phyloP scores from a whole-genome alignment of 2,329 filamentous ascomycete genomes.

The Fusarium praegraminearum region DNA sequence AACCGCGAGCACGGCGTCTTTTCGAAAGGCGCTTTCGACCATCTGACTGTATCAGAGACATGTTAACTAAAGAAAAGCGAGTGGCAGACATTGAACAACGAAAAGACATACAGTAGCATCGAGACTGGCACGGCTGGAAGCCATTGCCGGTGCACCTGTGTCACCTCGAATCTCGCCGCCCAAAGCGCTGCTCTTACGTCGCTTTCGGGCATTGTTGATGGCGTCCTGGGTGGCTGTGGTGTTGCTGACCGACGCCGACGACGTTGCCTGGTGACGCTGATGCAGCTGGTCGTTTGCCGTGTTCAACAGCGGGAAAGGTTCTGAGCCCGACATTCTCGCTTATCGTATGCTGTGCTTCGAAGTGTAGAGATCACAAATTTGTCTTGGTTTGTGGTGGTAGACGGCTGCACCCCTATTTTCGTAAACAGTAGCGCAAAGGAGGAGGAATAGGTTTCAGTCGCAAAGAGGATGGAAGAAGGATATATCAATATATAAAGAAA shows the following conservation, averaged over 20 bases:
- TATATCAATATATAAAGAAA: slow-evolving; percentile 5
- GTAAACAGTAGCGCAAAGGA: neutral
- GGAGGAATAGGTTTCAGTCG: neutral
- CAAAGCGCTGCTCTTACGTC: slow-evolving; percentile 68
- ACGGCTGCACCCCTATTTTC: slow-evolving; percentile 36
- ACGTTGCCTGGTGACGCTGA: slow-evolving; percentile 49
- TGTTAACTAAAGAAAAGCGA: slow-evolving; percentile 21
- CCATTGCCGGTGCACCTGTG: slow-evolving; percentile 66
- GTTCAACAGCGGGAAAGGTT: slow-evolving; percentile 69
- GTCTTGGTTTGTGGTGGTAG: slow-evolving; percentile 14
- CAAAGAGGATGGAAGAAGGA: neutral
- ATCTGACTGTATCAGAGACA: slow-evolving; percentile 34
- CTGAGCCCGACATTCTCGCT: slow-evolving; percentile 58
- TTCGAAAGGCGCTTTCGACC: slow-evolving; percentile 62
- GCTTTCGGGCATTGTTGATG: slow-evolving; percentile 57
- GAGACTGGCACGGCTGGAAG: slow-evolving; percentile 64
- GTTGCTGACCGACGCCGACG: slow-evolving; percentile 28
- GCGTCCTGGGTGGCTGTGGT: slow-evolving; percentile 47
- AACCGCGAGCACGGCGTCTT: slow-evolving; percentile 66
- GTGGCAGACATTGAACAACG: neutral
- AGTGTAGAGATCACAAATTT: neutral
- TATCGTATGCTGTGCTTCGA: neutral
- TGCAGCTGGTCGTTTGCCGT: slow-evolving; percentile 63
- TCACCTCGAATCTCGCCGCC: slow-evolving; percentile 67
- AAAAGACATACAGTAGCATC: slow-evolving; percentile 34